A percentile compares a stretch with the other conserved stretches of the same genome.
Evolutionary conservation across 495 filamentous ascomycete genomes (phyloP).

Genomic region (Talaromyces wortmannii): DNA sequence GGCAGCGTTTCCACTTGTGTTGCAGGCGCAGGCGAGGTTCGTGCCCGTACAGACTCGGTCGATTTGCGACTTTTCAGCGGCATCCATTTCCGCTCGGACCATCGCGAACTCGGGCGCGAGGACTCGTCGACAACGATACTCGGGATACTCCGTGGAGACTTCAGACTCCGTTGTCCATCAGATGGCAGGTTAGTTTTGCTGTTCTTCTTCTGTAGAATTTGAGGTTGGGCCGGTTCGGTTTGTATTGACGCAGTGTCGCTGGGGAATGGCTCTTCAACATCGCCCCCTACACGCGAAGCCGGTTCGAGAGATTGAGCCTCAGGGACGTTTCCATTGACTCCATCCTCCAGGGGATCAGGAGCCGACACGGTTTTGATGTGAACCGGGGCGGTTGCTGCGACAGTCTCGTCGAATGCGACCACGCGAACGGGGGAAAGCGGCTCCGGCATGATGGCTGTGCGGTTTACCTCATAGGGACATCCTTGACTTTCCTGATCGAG

Average conservation of each 20-base stretch:
- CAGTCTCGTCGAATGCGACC: conserved; percentile 19
- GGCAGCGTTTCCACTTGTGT: conserved; percentile 23
- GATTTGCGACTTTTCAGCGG: conserved; percentile 28
- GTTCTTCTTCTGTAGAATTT: not conserved
- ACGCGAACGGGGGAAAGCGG: not conserved
- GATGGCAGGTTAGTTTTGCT: not conserved
- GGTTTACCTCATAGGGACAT: too few species aligned
- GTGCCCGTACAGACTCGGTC: conserved; percentile 25
- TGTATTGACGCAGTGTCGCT: not conserved
- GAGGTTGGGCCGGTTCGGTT: not conserved
- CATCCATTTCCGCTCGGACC: conserved; percentile 40
- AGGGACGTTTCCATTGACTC: not conserved
- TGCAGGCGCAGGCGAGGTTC: conserved; percentile 25
- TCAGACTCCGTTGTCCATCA: conserved; percentile 11
- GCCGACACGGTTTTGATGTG: not conserved
- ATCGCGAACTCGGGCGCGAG: conserved; percentile 30
- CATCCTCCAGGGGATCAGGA: not conserved
- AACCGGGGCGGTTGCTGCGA: conserved; percentile 10
- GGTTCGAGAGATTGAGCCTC: not conserved
- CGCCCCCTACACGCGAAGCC: not conserved
- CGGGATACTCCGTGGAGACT: conserved; percentile 32
- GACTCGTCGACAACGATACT: conserved; percentile 34
- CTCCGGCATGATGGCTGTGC: conserved; percentile 2
- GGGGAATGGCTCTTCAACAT: not conserved
- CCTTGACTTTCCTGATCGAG: too few species aligned